These are phyloP conservation scores for Holtermannia corniformis DNA, from an alignment of 768 basidiomycete genomes.

Conservation along the genomic window DNA sequence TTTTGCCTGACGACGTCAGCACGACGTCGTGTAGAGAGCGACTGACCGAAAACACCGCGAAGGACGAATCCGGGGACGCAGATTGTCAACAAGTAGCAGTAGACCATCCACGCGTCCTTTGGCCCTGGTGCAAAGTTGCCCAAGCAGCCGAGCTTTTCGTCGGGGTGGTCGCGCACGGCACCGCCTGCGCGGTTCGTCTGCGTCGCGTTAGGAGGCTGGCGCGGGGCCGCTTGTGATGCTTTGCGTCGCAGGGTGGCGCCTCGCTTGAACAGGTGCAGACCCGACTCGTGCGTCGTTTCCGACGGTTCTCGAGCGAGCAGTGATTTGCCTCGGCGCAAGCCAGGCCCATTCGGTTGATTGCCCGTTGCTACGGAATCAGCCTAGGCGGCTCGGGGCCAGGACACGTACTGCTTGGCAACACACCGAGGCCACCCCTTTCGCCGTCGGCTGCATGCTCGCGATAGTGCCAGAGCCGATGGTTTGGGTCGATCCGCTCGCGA, in stretches of 20 bases:
- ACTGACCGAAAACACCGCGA: slow-evolving; percentile 67
- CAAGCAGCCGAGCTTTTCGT: slow-evolving; percentile 43
- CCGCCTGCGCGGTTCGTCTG: slow-evolving; percentile 43
- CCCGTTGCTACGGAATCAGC: slow-evolving; percentile 27
- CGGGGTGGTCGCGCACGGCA: slow-evolving; percentile 10
- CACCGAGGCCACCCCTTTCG: slow-evolving; percentile 54
- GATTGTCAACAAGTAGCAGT: slow-evolving; percentile 74
- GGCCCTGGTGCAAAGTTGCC: slow-evolving; percentile 75
- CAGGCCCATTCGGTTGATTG: slow-evolving; percentile 30
- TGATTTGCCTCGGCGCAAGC: slow-evolving; percentile 67
- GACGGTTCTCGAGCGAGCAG: slow-evolving; percentile 74
- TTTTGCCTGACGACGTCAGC: slow-evolving; percentile 56
- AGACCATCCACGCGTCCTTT: slow-evolving; percentile 89
- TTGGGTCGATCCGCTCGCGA: slow-evolving; percentile 90
- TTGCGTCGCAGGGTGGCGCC: slow-evolving; percentile 67
- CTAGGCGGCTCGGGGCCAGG: background rate
- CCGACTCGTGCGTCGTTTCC: slow-evolving; percentile 74
- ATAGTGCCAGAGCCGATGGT: slow-evolving; percentile 91
- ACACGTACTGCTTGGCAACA: slow-evolving; percentile 71
- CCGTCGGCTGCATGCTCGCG: slow-evolving; percentile 73
- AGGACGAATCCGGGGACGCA: slow-evolving; percentile 66
- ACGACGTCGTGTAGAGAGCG: background rate
- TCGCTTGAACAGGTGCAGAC: slow-evolving; percentile 82
- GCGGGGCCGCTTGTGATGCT: slow-evolving; percentile 44
- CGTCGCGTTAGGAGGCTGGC: slow-evolving; percentile 41